Conservation (phyloP, 768 basidiomycete genomes). For the Suillus spraguei region DNA sequence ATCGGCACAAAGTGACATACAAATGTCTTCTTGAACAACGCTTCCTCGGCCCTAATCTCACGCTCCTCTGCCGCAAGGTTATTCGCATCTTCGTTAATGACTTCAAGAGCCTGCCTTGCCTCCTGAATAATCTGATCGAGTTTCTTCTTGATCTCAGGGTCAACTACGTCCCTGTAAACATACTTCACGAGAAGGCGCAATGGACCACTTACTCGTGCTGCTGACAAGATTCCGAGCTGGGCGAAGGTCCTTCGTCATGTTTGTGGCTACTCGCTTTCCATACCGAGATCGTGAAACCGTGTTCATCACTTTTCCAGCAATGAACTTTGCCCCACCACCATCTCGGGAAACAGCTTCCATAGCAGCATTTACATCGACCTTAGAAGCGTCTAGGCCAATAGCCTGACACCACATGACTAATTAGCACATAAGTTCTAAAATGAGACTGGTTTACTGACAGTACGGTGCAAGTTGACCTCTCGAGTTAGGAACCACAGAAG, state of each 20-base stretch:
- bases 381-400: conserved; percentile 52
- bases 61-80: conserved; percentile 41
- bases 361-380: conserved; percentile 53
- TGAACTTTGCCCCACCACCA: conserved; percentile 59
- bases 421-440: neutral
- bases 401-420: conserved; percentile 45
- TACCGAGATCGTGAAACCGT: conserved; percentile 69
- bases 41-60: conserved; percentile 33
- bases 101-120: conserved; percentile 43
- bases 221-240: conserved; percentile 57
- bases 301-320: conserved; percentile 62
- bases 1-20: conserved; percentile 14
- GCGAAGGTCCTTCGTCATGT: conserved; percentile 58
- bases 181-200: neutral
- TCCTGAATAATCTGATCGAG: conserved; percentile 51
- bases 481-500: conserved; percentile 71
- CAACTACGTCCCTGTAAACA: conserved; percentile 49
- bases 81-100: conserved; percentile 42
- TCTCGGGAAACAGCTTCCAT: conserved; percentile 62
- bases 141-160: conserved; percentile 55
- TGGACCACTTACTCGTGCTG: conserved; percentile 47
- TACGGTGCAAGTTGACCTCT: conserved; percentile 68
- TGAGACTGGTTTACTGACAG: conserved; percentile 47
- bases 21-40: conserved; percentile 36
- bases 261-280: conserved; percentile 62